Base-by-base conservation (phyloP, 2,329 filamentous ascomycete species). In the Diaporthe destruens region DNA sequence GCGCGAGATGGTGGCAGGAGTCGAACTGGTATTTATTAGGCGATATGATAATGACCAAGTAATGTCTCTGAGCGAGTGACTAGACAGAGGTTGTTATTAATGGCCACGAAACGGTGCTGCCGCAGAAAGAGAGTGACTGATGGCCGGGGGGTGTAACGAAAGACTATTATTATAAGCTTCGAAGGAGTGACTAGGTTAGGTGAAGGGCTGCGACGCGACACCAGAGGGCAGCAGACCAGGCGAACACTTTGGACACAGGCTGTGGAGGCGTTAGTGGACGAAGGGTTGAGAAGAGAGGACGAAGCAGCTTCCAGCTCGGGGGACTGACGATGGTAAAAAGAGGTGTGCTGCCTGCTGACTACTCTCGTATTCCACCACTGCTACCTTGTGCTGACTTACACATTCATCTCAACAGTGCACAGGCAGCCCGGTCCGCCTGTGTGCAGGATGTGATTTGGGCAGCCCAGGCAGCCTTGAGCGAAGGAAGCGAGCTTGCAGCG, bases 121-220 rank as follows among this genome's bases (percentile, higher is more conserved):
- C 61, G 47, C 61, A 29, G 5, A n/a, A 73, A 73, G 57, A 61
- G 72, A 71, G 42, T 51, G 72, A 73, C 69, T 51, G 59, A 61
- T 25, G n/a, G 54, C 44, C 47, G 39, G 51, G 68, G 51, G 68
- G 16, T 54, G 69, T 44, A 74, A 72, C 42, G 72, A 74, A 49
- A 55, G 72, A 69, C 63, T 71, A 44, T 51, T 34, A 36, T 44
- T 63, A 74, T 51, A 63, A 47, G 9, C 23, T 51, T 54, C 39
- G 36, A 63, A 69, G 29, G 69, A 74, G 72, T 71, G 72, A 71
- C 68, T 73, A n/a, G 71, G 56, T 53, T 73, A n/a, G 71, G 56
- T 53, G 68, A 57, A 59, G 34, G 57, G 51, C 71, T 70, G n/a
- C n/a, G n/a, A n/a, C n/a, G 71, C 71, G 59, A 72, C 66, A 57